phyloP scores from a whole-genome alignment of 176 grass and related monocot species.

The Neostapfia colusana region DNA sequence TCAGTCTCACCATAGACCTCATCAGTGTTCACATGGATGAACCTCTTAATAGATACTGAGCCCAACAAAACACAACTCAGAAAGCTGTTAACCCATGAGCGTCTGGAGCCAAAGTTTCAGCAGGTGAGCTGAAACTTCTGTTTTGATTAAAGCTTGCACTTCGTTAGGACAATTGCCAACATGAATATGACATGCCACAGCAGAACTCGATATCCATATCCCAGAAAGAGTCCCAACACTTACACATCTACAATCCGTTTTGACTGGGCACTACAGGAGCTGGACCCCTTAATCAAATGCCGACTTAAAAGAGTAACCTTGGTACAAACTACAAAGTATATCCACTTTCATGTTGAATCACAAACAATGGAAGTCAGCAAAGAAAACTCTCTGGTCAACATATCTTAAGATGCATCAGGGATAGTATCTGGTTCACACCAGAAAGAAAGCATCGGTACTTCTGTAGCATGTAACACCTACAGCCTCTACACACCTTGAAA shows the following conservation, averaged over 20 bases:
- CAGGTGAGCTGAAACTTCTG: background rate
- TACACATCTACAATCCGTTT: background rate
- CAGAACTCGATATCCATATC: background rate
- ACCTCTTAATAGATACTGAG: slow-evolving; percentile 42
- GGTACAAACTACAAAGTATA: background rate
- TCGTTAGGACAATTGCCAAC: background rate
- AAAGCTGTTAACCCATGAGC: too few relatives aligned
- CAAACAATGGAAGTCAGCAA: background rate
- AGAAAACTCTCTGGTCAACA: background rate
- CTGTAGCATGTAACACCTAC: background rate
- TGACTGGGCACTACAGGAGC: background rate
- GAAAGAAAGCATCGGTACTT: background rate
- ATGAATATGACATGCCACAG: background rate
- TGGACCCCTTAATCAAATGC: background rate
- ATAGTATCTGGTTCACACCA: background rate
- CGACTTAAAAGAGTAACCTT: background rate
- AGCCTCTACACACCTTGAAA: background rate
- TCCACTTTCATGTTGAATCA: background rate
- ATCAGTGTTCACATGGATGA: slow-evolving; percentile 88
- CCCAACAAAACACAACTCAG: too few relatives aligned
- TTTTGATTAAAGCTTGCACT: background rate
- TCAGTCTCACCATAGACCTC: slow-evolving; percentile 87
- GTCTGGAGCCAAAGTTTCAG: background rate
- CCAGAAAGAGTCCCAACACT: too few relatives aligned
- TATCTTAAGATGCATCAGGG: background rate